Conservation (phyloP, 352 stramenopile genomes). For the Phytopythium montanum region DNA sequence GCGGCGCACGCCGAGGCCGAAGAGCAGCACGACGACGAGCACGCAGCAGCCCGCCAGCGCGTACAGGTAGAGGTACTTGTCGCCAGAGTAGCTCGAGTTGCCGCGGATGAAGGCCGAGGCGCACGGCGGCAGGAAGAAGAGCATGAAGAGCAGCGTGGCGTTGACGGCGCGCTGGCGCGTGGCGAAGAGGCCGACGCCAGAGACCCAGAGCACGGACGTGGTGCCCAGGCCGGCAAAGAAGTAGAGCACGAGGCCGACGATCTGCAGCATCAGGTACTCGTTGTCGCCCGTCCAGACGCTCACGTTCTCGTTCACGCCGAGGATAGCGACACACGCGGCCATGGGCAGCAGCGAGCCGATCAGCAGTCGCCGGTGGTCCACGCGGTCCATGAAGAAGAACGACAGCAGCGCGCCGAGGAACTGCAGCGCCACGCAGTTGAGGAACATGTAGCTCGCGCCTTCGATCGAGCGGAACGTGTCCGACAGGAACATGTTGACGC, state of each 20-base stretch:
- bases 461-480: constrained; percentile 55
- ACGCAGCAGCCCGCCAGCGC: constrained; percentile 40
- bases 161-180: constrained; percentile 59
- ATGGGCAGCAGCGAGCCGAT: constrained; percentile 66
- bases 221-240: constrained; percentile 77
- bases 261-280: constrained; percentile 67
- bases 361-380: constrained; percentile 72
- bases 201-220: constrained; percentile 73
- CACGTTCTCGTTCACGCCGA: constrained; percentile 56
- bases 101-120: constrained; percentile 39
- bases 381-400: constrained; percentile 86
- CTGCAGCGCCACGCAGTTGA: constrained; percentile 70
- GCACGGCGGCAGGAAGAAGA: constrained; percentile 73
- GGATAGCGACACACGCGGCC: constrained; percentile 34
- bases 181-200: constrained; percentile 65
- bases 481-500: constrained; percentile 76
- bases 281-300: constrained; percentile 43
- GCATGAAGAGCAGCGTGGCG: constrained; percentile 61
- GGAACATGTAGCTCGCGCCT: constrained; percentile 72
- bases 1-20: constrained; percentile 48
- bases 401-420: constrained; percentile 70
- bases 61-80: constrained; percentile 64
- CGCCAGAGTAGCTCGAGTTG: constrained; percentile 19
- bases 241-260: constrained; percentile 64
- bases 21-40: constrained; percentile 36